Evolutionary conservation across 2,329 filamentous ascomycete genomes (phyloP).

Genomic region (Microcyclospora tardicrescens): DNA sequence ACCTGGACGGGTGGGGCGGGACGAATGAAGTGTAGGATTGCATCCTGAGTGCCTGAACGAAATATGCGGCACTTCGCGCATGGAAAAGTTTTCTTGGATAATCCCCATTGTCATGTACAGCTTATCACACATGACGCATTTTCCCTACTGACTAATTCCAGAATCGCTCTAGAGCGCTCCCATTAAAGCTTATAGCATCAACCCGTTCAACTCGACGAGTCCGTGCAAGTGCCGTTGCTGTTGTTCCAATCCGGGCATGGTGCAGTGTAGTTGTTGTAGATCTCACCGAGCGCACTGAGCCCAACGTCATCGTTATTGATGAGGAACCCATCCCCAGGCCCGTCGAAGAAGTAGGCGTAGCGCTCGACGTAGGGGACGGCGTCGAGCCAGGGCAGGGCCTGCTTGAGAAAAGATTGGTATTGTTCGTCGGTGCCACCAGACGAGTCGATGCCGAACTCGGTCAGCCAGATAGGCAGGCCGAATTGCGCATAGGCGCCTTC

Average conservation of each 20-base stretch:
- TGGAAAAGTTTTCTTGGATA: too few relatives aligned
- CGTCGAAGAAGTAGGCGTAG: slow-evolving; percentile 24
- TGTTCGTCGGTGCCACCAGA: slow-evolving; percentile 25
- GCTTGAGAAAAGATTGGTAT: slow-evolving; percentile 33
- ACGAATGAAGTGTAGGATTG: too few relatives aligned
- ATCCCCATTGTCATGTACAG: too few relatives aligned
- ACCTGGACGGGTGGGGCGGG: too few relatives aligned
- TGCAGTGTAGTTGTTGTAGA: slow-evolving; percentile 13
- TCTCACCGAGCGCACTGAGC: slow-evolving; percentile 11
- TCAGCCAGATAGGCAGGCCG: slow-evolving; percentile 28
- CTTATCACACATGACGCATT: too few relatives aligned
- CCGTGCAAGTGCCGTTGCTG: slow-evolving; percentile 1
- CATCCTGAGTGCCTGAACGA: too few relatives aligned
- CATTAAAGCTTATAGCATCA: too few relatives aligned
- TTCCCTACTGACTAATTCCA: too few relatives aligned
- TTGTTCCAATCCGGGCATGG: slow-evolving; percentile 6
- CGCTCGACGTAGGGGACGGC: slow-evolving; percentile 25
- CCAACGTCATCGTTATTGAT: slow-evolving; percentile 11
- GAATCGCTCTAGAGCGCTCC: too few relatives aligned
- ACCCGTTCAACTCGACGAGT: too few relatives aligned
- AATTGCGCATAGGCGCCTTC: slow-evolving; percentile 5
- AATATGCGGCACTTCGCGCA: too few relatives aligned
- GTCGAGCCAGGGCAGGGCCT: slow-evolving; percentile 32
- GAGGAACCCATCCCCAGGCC: slow-evolving; percentile 14
- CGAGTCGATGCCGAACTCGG: slow-evolving; percentile 44